Conservation (phyloP, 2,329 filamentous ascomycete species). For the Monilinia laxa region DNA sequence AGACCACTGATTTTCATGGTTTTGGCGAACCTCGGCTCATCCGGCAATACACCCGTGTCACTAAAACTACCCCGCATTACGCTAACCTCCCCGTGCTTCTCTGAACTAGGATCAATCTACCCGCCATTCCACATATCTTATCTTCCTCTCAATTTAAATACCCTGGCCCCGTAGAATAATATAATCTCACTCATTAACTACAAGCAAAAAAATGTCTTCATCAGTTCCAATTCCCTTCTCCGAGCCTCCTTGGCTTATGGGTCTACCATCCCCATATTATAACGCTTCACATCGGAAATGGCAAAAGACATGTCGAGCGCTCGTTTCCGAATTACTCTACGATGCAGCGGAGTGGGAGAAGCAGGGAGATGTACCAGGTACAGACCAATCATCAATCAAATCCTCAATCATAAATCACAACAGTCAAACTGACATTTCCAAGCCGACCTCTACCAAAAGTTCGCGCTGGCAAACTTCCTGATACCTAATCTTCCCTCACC, state of each 20-base stretch:
- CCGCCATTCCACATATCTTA: too few species aligned
- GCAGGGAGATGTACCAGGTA: slow-evolving; percentile 43
- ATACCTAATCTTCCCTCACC: slow-evolving; percentile 69
- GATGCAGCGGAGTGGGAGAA: slow-evolving; percentile 70
- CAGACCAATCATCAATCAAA: slow-evolving; percentile 11
- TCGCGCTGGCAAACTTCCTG: slow-evolving; percentile 65
- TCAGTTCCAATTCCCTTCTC: slow-evolving; percentile 59
- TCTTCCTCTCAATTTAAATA: neutral
- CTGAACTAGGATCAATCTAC: neutral
- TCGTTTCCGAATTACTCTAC: slow-evolving; percentile 60
- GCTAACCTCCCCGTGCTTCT: slow-evolving; percentile 1
- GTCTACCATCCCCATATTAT: slow-evolving; percentile 71
- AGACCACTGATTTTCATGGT: neutral
- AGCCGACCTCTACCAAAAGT: slow-evolving; percentile 56
- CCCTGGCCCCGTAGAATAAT: neutral
- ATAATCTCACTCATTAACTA: neutral
- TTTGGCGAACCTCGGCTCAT: neutral
- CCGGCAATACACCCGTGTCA: neutral
- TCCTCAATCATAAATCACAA: neutral
- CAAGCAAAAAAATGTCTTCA: neutral
- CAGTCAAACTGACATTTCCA: slow-evolving; percentile 48
- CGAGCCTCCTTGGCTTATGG: slow-evolving; percentile 69
- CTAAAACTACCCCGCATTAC: slow-evolving; percentile 1
- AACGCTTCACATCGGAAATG: slow-evolving; percentile 62
- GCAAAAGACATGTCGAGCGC: slow-evolving; percentile 66